Conservation (phyloP, 2,329 filamentous ascomycete species). For the Penicillium sp. region DNA sequence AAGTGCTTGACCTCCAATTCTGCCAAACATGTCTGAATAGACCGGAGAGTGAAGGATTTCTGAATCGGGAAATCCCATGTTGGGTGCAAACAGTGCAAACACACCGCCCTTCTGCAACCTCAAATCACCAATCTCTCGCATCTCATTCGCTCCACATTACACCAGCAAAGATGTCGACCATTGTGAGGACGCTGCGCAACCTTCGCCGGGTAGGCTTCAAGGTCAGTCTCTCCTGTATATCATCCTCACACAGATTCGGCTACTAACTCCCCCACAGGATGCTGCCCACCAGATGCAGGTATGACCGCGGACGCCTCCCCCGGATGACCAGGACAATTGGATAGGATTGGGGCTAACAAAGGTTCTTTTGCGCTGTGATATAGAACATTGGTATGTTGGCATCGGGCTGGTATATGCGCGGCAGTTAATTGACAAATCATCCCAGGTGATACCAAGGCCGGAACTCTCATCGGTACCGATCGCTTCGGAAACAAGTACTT, state of each 20-base stretch:
- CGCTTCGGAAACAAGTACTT: slow-evolving; percentile 96
- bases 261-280: slow-evolving; percentile 63
- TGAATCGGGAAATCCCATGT: slow-evolving; percentile 22
- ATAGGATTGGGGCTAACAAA: slow-evolving; percentile 26
- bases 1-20: slow-evolving; percentile 41
- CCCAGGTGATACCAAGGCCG: slow-evolving; percentile 93
- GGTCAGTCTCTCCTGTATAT: slow-evolving; percentile 51
- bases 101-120: slow-evolving; percentile 28
- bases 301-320: slow-evolving; percentile 40
- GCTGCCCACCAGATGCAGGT: slow-evolving; percentile 91
- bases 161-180: slow-evolving; percentile 77
- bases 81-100: slow-evolving; percentile 42
- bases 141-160: slow-evolving; percentile 18
- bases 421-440: slow-evolving; percentile 24
- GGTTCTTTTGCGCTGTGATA: slow-evolving; percentile 7
- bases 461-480: slow-evolving; percentile 80
- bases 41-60: slow-evolving; percentile 13
- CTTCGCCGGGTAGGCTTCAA: slow-evolving; percentile 85
- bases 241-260: slow-evolving; percentile 15
- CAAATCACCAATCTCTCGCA: slow-evolving; percentile 21
- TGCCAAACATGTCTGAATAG: slow-evolving; percentile 39
- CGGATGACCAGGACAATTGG: slow-evolving; percentile 7
- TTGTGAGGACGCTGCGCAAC: slow-evolving; percentile 83
- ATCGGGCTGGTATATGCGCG: background rate
- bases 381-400: slow-evolving; percentile 47